These are phyloP conservation scores for Microdochium trichocladiopsis DNA, from an alignment of 2,329 filamentous ascomycete species.

Conservation along the genomic window DNA sequence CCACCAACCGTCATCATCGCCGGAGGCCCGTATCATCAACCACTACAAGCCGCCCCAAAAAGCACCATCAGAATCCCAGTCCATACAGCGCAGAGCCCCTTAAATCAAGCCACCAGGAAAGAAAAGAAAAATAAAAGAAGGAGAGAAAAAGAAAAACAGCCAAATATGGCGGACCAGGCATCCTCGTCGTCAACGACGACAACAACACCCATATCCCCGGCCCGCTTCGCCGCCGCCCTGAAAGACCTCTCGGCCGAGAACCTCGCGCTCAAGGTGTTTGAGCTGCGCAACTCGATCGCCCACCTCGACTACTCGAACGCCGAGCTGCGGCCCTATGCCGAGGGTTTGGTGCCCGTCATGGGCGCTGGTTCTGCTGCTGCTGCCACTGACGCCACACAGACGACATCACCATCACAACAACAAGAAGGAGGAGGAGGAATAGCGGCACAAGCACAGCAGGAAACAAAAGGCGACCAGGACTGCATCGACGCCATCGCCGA, in stretches of 20 bases:
- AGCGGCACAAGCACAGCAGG: constrained; percentile 4
- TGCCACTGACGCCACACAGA: constrained; percentile 17
- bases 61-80: no score
- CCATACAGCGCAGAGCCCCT: no score
- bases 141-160: no score
- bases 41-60: no score
- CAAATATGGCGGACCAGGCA: background rate
- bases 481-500: constrained; percentile 69
- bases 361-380: constrained; percentile 21
- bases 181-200: constrained; percentile 54
- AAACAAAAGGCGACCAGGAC: constrained; percentile 50
- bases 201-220: constrained; percentile 47
- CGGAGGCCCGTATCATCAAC: no score
- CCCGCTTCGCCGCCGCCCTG: constrained; percentile 61
- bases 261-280: constrained; percentile 68
- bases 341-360: constrained; percentile 13
- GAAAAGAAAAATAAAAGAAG: no score
- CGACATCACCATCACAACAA: constrained; percentile 3
- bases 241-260: constrained; percentile 57
- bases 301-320: constrained; percentile 70
- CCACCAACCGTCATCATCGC: background rate
- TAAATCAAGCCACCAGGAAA: no score
- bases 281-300: constrained; percentile 66
- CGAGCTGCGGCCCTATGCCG: constrained; percentile 63
- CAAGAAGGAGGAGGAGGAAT: background rate